Base-by-base conservation (phyloP, 805 yeast species). In the Starmerella bacillaris region DNA sequence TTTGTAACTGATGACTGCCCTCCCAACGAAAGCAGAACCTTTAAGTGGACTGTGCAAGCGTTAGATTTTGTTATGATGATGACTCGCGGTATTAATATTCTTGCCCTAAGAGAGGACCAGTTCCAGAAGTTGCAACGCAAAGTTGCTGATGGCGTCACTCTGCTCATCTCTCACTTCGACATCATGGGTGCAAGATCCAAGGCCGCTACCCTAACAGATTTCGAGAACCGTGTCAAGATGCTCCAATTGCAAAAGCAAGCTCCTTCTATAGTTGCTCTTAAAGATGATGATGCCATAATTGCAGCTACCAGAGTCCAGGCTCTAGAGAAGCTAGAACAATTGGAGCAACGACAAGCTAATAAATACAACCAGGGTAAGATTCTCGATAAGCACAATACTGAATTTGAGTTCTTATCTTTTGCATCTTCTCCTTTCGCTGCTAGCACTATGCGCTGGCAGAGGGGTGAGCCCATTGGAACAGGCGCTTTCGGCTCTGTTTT, bases 111-210 rank as follows among this genome's bases (percentile, higher is more conserved):
- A 38, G 78, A 79, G 42, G 78, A 70, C 18, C 83, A 80, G 48
- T 89, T 84, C 51, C 59, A 67, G 38, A 57, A 64, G 26, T 59
- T 89, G 43, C 74, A 83, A 46, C 65, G 70, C 34, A 82, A 80
- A 50, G 94, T 89, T 31, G 92, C 95, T 1, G 78, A 92, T 1
- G 83, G 95, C 57, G 80, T 89, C 83, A 74, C 95, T 2, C 61
- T 89, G 34, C 62, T 89, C 40, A 86, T 89, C 42, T 80, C 94
- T 0, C 96, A 89, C 58, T 89, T 89, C 51, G 98, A 89, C 57
- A 83, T 89, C 35, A 89, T 86, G 94, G 96, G 96, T 33, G 95
- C 95, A 0, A 67, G 96, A 49, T 78, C 94, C 1, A 75, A 72
- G 47, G 80, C 76, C 2, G 60, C 60, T 3, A 57, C 56, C 24